Evolutionary conservation across 495 filamentous ascomycete species (phyloP), one percentile per base, ranked within the genome.

Genomic region (Rostrohypoxylon terebratum): DNA sequence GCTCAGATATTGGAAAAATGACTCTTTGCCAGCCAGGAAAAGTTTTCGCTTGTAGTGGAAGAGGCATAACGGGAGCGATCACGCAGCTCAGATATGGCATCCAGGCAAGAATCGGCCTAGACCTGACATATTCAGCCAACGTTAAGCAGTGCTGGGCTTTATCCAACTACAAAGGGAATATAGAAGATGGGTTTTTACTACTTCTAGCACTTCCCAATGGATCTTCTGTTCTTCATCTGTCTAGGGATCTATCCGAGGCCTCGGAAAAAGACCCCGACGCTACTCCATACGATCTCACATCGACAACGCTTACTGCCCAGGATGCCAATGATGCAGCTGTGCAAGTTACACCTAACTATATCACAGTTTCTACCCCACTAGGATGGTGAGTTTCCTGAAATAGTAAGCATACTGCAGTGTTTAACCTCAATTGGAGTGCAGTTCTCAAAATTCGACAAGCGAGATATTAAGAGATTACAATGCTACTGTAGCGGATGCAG

Each of bases 21-120:
- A 14, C 47, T 54, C 58, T 68, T 28, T 58, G 62, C 21, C 74
- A 72, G 40, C 83, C 82, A 33, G 86, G 86, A 45, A 83, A 84
- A 31, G 76, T 91, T 28, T 91, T 89, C 73, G 84, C 88, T 38
- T 87, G 86, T 44, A 87, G 85, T 51, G 89, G 89, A 13, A 82
- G 84, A 68, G 88, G 87, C 1, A 69, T 80, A 8, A 83, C 83
- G 44, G 92, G 92, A 2, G 86, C 87, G 0, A 83, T 96, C 4
- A 85, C 88, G 21, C 92, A 96, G 72, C 82, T 92, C 58, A 84
- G 92, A 69, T 85, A 90, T 77, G 92, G 93, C 5, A 78, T 92
- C 31, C 88, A 92, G 72, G 93, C 91, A 13, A 85, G 84, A 55
- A 88, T 91, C 65, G 87, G 85, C 2, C 55, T 90, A 9, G 83